Conservation (phyloP, 2,329 filamentous ascomycete genomes). For the Mycosphaerella sp. region DNA sequence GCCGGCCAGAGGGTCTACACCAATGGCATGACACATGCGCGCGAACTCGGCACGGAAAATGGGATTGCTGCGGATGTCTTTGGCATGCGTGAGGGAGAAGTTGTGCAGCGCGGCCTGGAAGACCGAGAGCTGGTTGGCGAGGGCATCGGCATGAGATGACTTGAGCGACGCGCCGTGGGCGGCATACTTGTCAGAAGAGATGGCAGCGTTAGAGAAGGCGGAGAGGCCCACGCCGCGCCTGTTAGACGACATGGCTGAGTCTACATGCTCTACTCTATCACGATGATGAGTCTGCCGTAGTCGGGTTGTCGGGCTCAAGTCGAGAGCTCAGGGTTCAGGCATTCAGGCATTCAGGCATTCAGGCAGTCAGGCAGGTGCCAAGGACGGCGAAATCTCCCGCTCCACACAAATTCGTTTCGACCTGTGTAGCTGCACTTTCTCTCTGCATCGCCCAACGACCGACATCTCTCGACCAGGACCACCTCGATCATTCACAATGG, state of each 20-base stretch:
- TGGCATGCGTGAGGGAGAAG: slow-evolving; percentile 89
- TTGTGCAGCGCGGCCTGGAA: slow-evolving; percentile 94
- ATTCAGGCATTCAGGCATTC: slow-evolving; percentile 1
- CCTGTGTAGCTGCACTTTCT: slow-evolving; percentile 11
- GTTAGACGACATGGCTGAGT: slow-evolving; percentile 39
- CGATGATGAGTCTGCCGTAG: neutral
- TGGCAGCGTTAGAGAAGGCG: slow-evolving; percentile 77
- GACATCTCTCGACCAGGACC: slow-evolving; percentile 20
- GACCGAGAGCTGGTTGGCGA: slow-evolving; percentile 88
- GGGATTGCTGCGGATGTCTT: slow-evolving; percentile 92
- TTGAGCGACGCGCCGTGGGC: slow-evolving; percentile 84
- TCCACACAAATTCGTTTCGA: slow-evolving; percentile 18
- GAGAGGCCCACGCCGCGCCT: slow-evolving; percentile 84
- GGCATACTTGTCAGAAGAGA: slow-evolving; percentile 84
- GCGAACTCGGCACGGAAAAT: slow-evolving; percentile 95
- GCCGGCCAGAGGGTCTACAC: slow-evolving; percentile 80
- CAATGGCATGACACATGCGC: slow-evolving; percentile 95
- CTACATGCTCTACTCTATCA: slow-evolving; percentile 4
- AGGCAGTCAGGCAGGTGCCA: slow-evolving; percentile 10
- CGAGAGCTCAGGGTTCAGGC: neutral
- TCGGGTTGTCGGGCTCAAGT: neutral
- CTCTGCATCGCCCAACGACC: slow-evolving; percentile 31
- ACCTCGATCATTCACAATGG: slow-evolving; percentile 47
- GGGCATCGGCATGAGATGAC: slow-evolving; percentile 72
- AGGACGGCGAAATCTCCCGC: neutral